Evolutionary conservation across 208 protist species (phyloP).

Genomic region (Trypanosoma conorhini): DNA sequence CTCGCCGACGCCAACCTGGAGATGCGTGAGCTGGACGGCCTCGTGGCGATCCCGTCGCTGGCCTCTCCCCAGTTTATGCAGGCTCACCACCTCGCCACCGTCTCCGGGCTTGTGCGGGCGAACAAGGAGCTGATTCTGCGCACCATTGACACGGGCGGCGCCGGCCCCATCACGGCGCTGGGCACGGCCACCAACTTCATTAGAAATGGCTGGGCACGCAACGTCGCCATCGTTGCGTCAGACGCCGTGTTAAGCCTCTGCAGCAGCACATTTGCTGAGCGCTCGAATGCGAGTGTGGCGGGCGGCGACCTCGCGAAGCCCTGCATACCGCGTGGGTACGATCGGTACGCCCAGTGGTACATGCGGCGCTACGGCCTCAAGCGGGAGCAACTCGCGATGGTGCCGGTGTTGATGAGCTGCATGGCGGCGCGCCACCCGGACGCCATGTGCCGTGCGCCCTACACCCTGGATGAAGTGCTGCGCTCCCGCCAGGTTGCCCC

Average conservation of each 20-base stretch:
- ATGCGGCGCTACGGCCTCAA: conserved; percentile 61
- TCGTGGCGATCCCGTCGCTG: conserved; percentile 82
- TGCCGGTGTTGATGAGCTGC: conserved; percentile 65
- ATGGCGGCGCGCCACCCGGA: conserved; percentile 64
- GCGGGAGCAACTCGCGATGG: conserved; percentile 80
- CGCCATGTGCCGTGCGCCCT: conserved; percentile 51
- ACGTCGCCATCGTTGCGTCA: conserved; percentile 56
- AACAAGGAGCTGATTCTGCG: conserved; percentile 51
- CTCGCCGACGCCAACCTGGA: conserved; percentile 50
- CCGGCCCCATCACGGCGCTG: conserved; percentile 62
- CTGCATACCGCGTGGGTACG: conserved; percentile 69
- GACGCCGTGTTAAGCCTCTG: conserved; percentile 48
- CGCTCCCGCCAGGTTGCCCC: conserved; percentile 45
- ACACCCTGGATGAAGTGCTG: conserved; percentile 52
- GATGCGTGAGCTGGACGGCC: conserved; percentile 50
- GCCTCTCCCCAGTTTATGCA: conserved; percentile 74
- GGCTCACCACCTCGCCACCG: conserved; percentile 67
- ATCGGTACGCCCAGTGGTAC: conserved; percentile 73
- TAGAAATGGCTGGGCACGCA: conserved; percentile 33
- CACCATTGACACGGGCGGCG: conserved; percentile 73
- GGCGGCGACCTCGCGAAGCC: conserved; percentile 44
- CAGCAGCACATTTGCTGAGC: conserved; percentile 32
- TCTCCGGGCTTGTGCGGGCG: conserved; percentile 31
- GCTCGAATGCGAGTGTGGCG: conserved; percentile 42
- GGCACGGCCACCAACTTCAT: conserved; percentile 52